Evolutionary conservation across 306 rosid species (phyloP).

Genomic region (Cicer pinnatifidum): DNA sequence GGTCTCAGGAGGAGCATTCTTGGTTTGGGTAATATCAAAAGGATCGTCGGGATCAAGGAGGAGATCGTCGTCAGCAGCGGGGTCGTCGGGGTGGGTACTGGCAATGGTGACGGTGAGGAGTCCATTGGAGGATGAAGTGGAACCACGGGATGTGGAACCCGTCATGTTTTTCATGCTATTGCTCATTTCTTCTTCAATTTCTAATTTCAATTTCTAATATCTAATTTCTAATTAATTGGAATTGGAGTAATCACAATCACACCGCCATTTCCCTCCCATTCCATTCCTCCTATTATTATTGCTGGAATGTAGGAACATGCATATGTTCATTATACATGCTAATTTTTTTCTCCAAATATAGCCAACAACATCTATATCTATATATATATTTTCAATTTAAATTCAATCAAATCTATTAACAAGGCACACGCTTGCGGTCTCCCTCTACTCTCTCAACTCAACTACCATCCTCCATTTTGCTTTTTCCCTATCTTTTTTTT

Average conservation of each 20-base stretch:
- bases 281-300: conserved; percentile 4
- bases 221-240: not conserved
- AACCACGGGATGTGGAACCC: conserved; percentile 58
- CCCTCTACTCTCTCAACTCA: not conserved
- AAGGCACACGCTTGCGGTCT: not conserved
- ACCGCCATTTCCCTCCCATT: conserved; percentile 6
- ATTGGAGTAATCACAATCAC: not conserved
- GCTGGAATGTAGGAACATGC: not conserved
- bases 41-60: conserved; percentile 57
- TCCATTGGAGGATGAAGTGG: conserved; percentile 59
- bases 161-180: conserved; percentile 37
- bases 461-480: not conserved
- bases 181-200: not conserved
- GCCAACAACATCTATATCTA: not conserved
- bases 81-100: conserved; percentile 33
- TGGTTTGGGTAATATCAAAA: conserved; percentile 72
- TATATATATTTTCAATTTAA: not conserved
- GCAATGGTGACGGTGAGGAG: conserved; percentile 46
- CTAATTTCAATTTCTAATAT: not conserved
- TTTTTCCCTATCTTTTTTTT: too few species aligned
- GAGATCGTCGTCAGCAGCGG: conserved; percentile 32
- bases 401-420: not conserved
- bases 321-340: too few species aligned
- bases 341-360: not conserved
- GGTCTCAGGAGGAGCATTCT: conserved; percentile 70